Evolutionary conservation across 257 asterid species (phyloP), one percentile per base, ranked within the genome.

Genomic region (Perilla frutescens): DNA sequence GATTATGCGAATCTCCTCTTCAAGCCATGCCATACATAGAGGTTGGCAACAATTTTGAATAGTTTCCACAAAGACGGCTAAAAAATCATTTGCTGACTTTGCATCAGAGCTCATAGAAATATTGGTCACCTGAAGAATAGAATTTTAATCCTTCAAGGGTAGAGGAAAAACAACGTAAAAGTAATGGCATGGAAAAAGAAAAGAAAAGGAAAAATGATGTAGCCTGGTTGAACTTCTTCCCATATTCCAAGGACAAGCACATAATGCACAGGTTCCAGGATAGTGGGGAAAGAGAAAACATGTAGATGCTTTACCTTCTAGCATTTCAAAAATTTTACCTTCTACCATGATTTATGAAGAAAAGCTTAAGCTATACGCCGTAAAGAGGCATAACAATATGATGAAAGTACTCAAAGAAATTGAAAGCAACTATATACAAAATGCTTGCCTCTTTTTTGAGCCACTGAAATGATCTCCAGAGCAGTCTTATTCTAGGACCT

Each of bases 371-470:
- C 76, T 70, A 59, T 15, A 71, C 2, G 37, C 76, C n/a, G 34
- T 60, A 55, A 76, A 67, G 31, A 67, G 45, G 64, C 31, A 39
- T 29, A 55, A 76, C 41, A 44, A 48, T 15, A 76, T 20, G 44
- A 51, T 13, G 53, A 55, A 74, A 55, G 53, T 36, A 72, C 54
- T 36, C 44, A 15, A 62, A 63, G 62, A 79, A 71, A 71, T 71
- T 41, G n/a, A 82, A 56, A 77, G 74, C 40, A 65, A 79, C 60
- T 76, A 79, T 41, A 81, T 62, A 77, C 68, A 78, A 66, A 81
- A 82, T 81, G 85, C 88, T 78, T 84, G 91, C 99, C 99, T 94
- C 92, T 82, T 90, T 83, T 87, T 87, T 78, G 73, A 94, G 96
- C 86, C 86, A 85, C 85, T 87, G 88, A 80, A 88, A 90, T 9